Conservation (phyloP, 352 stramenopile genomes). For the Globisporangium emineosum region DNA sequence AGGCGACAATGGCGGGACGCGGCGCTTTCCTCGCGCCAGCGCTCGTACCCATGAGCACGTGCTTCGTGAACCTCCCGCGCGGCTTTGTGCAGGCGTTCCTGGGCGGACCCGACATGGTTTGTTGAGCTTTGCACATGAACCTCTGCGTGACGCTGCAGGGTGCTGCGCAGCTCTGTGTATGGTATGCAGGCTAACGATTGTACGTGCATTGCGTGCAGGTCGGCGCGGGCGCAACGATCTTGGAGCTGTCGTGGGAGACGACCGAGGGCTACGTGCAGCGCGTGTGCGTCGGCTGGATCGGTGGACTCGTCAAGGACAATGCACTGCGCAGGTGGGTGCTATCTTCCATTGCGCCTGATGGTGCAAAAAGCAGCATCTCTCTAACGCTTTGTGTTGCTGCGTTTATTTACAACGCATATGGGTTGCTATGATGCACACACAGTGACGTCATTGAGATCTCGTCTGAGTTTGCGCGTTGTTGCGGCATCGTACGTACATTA, state of each 20-base stretch:
- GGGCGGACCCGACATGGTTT: constrained; percentile 30
- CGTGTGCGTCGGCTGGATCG: constrained; percentile 69
- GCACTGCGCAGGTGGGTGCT: constrained; percentile 40
- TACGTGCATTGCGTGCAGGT: constrained; percentile 17
- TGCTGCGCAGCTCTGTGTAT: background rate
- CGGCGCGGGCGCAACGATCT: constrained; percentile 45
- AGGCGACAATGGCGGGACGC: constrained; percentile 24
- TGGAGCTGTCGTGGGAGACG: constrained; percentile 79
- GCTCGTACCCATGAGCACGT: constrained; percentile 59
- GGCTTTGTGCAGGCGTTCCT: constrained; percentile 70
- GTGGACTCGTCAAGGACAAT: constrained; percentile 48
- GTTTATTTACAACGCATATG: background rate
- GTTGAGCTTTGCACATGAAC: background rate
- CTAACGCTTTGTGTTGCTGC: background rate
- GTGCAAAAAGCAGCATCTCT: background rate
- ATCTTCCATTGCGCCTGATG: background rate
- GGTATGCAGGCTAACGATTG: background rate
- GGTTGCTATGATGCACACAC: background rate
- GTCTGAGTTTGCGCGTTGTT: constrained; percentile 74
- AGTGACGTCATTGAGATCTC: constrained; percentile 85
- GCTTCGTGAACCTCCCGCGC: constrained; percentile 70
- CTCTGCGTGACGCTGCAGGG: background rate
- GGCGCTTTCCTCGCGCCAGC: constrained; percentile 62
- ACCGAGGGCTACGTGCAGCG: constrained; percentile 76
- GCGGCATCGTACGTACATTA: constrained; percentile 58